Conservation (phyloP, 192 early-diverging fungal genomes). For the Umbelopsis isabellina region DNA sequence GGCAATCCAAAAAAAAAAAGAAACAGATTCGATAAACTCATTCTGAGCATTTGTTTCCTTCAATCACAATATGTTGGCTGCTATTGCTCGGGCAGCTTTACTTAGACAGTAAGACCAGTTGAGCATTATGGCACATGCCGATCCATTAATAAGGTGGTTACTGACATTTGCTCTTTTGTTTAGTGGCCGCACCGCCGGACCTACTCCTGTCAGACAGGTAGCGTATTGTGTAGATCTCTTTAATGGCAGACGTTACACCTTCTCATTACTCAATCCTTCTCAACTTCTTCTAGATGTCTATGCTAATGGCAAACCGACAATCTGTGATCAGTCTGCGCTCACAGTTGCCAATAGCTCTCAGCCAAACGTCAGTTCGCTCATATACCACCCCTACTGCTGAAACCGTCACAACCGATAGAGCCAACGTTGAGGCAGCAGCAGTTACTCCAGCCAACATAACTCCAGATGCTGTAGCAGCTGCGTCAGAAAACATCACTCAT, state of each 20-base stretch:
- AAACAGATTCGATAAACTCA: not conserved
- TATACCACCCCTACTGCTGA: constrained; percentile 21
- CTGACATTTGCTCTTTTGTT: not conserved
- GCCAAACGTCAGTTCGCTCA: not conserved
- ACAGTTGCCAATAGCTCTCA: not conserved
- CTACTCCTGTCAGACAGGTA: constrained; percentile 3
- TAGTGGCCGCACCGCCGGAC: not conserved
- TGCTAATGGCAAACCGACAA: not conserved
- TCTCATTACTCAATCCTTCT: not conserved
- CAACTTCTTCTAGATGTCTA: not conserved
- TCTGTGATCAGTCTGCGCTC: not conserved
- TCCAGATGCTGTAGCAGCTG: not conserved
- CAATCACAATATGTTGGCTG: constrained; percentile 2
- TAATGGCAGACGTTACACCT: not conserved
- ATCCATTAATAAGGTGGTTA: not conserved
- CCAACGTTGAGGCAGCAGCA: not conserved
- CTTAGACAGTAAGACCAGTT: not conserved
- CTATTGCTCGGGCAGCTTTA: constrained; percentile 14
- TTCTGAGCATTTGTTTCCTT: constrained; percentile 1
- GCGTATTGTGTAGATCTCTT: no score
- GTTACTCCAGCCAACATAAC: not conserved
- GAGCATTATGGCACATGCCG: not conserved
- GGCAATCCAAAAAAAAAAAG: not conserved
- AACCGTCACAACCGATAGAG: not conserved
- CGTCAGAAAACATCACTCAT: not conserved